phyloP scores from a whole-genome alignment of 176 grass and related monocot species.

The Ampelocalamus luodianensis region DNA sequence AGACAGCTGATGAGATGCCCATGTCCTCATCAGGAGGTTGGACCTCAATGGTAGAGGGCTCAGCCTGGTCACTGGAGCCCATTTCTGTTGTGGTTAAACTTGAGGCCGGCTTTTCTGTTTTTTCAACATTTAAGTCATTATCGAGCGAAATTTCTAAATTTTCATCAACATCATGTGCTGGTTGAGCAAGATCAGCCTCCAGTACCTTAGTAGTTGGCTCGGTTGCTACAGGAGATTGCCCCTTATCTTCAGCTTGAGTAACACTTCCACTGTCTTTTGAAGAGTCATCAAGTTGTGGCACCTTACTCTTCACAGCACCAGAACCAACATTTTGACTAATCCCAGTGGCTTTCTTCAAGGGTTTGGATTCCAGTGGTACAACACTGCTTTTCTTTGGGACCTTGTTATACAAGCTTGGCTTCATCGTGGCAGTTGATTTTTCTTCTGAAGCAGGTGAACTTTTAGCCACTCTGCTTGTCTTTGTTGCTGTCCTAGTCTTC shows the following conservation, averaged over 20 bases:
- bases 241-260: slow-evolving; percentile 74
- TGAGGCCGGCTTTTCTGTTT: slow-evolving; percentile 66
- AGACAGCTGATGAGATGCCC: slow-evolving; percentile 91
- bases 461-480: slow-evolving; percentile 58
- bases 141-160: slow-evolving; percentile 80
- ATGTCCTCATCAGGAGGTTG: slow-evolving; percentile 81
- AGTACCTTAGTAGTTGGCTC: slow-evolving; percentile 75
- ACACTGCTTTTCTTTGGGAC: slow-evolving; percentile 96
- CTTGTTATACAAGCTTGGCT: slow-evolving; percentile 72
- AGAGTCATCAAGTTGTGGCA: slow-evolving; percentile 57
- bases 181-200: slow-evolving; percentile 85
- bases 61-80: slow-evolving; percentile 51
- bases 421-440: slow-evolving; percentile 55
- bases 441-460: slow-evolving; percentile 59
- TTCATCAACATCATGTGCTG: slow-evolving; percentile 91
- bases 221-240: slow-evolving; percentile 56
- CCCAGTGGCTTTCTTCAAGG: slow-evolving; percentile 69
- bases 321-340: slow-evolving; percentile 47
- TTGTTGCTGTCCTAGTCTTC: slow-evolving; percentile 57
- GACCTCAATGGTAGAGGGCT: slow-evolving; percentile 55
- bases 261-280: slow-evolving; percentile 68
- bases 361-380: slow-evolving; percentile 87
- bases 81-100: slow-evolving; percentile 63
- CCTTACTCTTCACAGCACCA: slow-evolving; percentile 63
- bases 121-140: slow-evolving; percentile 84